phyloP scores from a whole-genome alignment of 2,329 filamentous ascomycete species.

The Penicillium sp. region DNA sequence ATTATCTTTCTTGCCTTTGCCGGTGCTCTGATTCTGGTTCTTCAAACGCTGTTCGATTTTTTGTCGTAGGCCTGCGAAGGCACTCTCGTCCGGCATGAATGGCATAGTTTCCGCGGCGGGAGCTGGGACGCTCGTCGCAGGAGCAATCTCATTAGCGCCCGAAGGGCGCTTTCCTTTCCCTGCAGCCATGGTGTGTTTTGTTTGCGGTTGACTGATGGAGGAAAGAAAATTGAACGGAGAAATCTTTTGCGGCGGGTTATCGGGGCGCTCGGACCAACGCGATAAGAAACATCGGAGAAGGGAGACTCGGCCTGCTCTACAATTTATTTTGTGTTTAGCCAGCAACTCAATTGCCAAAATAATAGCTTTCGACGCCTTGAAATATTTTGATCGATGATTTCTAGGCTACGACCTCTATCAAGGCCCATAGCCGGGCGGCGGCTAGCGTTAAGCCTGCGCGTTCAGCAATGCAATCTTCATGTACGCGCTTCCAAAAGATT shows the following conservation, averaged over 20 bases:
- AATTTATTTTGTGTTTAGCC: constrained; percentile 5
- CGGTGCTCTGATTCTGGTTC: constrained; percentile 33
- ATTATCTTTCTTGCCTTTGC: constrained; percentile 35
- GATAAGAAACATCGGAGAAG: constrained; percentile 24
- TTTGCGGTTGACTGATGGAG: constrained; percentile 16
- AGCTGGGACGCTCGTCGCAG: constrained; percentile 17
- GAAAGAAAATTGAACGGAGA: constrained; percentile 28
- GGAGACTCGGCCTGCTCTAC: constrained; percentile 10
- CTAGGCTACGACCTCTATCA: constrained; percentile 24
- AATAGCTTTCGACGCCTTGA: constrained; percentile 1
- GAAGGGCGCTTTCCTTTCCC: constrained; percentile 39
- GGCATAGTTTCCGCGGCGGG: constrained; percentile 23
- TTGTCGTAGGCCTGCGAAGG: constrained; percentile 44
- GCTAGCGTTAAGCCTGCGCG: constrained; percentile 13
- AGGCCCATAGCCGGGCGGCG: constrained; percentile 25
- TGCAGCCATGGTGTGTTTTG: constrained; percentile 37
- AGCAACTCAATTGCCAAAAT: background rate
- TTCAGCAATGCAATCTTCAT: constrained; percentile 38
- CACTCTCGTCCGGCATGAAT: constrained; percentile 39
- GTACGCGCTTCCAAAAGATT: constrained; percentile 31
- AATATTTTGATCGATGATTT: constrained; percentile 25
- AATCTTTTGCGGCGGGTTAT: constrained; percentile 31
- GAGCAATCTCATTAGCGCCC: constrained; percentile 21
- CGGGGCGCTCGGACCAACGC: constrained; percentile 26
- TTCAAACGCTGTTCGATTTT: constrained; percentile 45